Conservation (phyloP, 257 asterid species). For the Salvia rosmarinus region DNA sequence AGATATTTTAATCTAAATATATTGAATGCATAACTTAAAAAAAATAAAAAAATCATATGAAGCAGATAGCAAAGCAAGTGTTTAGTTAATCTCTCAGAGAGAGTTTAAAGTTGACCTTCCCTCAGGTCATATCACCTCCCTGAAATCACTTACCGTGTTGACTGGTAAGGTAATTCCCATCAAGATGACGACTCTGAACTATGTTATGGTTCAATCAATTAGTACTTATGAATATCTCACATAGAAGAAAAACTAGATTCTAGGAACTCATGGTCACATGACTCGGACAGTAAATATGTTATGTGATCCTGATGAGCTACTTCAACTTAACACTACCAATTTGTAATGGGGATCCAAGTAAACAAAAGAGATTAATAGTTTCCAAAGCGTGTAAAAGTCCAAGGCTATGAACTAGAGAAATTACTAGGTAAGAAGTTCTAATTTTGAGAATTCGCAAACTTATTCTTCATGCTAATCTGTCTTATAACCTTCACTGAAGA, state of each 20-base stretch:
- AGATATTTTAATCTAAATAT: conserved; percentile 4
- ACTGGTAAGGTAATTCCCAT: neutral
- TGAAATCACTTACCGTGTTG: neutral
- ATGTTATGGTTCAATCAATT: conserved; percentile 1
- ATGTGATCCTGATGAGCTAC: conserved; percentile 1
- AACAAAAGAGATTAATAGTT: neutral
- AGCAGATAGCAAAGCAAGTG: conserved; percentile 25
- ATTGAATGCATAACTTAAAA: conserved; percentile 1
- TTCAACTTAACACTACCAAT: neutral
- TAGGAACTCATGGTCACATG: neutral
- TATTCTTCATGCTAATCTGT: conserved; percentile 4
- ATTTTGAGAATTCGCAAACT: neutral
- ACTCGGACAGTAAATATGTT: neutral
- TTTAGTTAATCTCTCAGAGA: conserved; percentile 5
- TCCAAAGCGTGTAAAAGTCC: neutral
- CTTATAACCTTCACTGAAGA: conserved; percentile 5
- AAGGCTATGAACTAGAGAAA: neutral
- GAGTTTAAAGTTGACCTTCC: neutral
- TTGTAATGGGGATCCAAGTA: conserved; percentile 7
- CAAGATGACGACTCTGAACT: neutral
- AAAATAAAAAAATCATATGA: neutral
- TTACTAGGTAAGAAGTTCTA: neutral
- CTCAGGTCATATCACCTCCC: neutral
- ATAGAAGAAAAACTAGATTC: conserved; percentile 4
- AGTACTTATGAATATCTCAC: neutral